Conservation (phyloP, 2,329 filamentous ascomycete species). For the Septoria linicola region DNA sequence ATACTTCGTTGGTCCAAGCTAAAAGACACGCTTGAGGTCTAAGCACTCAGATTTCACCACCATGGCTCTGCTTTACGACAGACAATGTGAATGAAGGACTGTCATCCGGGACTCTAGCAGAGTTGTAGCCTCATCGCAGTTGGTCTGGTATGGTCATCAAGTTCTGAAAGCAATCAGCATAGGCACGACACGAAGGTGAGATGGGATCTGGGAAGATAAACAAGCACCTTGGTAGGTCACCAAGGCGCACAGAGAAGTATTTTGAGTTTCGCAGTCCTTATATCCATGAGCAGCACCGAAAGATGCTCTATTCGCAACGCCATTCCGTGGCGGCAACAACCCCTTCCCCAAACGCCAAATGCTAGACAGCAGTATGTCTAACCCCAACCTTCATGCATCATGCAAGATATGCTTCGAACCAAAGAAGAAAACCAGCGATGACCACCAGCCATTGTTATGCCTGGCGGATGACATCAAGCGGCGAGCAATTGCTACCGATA, state of each 20-base stretch:
- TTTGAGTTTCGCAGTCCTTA: conserved; percentile 2
- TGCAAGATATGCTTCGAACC: conserved; percentile 8
- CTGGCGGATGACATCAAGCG: conserved; percentile 34
- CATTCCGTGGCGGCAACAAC: conserved; percentile 4
- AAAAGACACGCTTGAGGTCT: no score
- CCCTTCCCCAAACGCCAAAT: conserved; percentile 5
- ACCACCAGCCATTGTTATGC: conserved; percentile 22
- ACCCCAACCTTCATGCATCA: conserved; percentile 5
- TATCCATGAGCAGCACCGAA: not conserved
- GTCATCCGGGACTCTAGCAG: no score
- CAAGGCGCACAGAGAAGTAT: conserved; percentile 16
- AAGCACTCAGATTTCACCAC: no score
- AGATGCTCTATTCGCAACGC: conserved; percentile 2
- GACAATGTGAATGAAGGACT: no score
- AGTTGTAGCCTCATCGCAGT: no score
- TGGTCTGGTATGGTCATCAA: no score
- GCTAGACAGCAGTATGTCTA: conserved; percentile 6
- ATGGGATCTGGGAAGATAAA: conserved; percentile 7
- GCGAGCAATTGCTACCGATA: conserved; percentile 34
- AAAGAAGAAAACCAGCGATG: conserved; percentile 8
- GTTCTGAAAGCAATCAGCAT: not conserved
- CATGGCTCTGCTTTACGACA: no score
- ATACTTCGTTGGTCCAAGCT: no score
- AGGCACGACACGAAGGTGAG: not conserved
- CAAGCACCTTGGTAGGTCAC: conserved; percentile 15